These are phyloP conservation scores for Volvox reticuliferus DNA, from an alignment of 139 green algal genomes.

Conservation along the genomic window DNA sequence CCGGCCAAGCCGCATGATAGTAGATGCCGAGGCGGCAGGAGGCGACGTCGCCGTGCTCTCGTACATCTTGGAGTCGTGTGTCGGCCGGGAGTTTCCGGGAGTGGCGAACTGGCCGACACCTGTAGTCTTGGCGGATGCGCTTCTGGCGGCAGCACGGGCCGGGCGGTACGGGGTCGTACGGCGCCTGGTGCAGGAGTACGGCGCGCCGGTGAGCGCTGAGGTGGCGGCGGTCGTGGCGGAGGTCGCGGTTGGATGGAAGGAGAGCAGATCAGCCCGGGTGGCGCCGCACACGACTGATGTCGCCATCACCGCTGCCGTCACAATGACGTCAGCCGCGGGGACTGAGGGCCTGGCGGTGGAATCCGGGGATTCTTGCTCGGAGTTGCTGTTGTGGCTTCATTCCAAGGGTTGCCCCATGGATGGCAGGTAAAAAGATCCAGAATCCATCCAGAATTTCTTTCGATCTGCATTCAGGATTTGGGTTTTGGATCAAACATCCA, in stretches of 20 bases:
- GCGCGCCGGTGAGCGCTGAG: background rate
- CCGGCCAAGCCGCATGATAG: background rate
- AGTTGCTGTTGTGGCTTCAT: conserved; percentile 10
- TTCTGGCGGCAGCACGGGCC: background rate
- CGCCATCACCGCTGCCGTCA: no score
- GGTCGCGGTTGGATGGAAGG: no score
- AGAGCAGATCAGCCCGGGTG: no score
- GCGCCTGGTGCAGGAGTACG: background rate
- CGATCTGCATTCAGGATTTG: no score
- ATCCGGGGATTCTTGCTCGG: background rate
- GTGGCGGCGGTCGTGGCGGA: background rate
- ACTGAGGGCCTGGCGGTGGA: no score
- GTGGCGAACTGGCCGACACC: background rate
- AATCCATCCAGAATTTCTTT: no score
- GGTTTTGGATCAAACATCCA: no score
- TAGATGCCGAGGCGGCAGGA: background rate
- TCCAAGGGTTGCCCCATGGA: background rate
- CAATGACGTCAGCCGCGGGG: background rate
- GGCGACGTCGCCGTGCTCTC: background rate
- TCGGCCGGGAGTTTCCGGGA: background rate
- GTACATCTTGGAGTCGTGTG: background rate
- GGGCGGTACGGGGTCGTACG: background rate
- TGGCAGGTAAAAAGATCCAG: background rate
- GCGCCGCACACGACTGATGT: no score
- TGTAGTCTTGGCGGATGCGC: background rate